A percentile compares a stretch with the other conserved stretches of the same genome.
Evolutionary conservation across 2,329 filamentous ascomycete genomes (phyloP).

Genomic region (Pseudogymnoascus sp.): DNA sequence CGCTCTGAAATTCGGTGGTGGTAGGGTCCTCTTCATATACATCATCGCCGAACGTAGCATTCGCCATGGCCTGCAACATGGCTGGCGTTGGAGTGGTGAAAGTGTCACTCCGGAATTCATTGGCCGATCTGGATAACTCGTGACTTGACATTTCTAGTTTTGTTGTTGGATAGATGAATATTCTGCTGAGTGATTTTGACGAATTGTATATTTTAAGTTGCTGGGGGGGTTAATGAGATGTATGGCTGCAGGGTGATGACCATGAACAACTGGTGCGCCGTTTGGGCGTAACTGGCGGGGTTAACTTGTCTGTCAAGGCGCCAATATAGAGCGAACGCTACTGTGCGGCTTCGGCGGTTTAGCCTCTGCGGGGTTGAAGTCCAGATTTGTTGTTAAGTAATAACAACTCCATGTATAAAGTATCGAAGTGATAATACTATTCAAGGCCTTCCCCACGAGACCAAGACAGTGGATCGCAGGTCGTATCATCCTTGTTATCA

Average conservation of each 20-base stretch:
- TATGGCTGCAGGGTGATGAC: background rate
- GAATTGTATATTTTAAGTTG: background rate
- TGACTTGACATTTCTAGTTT: background rate
- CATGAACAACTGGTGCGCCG: background rate
- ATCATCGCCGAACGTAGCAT: slow-evolving; percentile 72
- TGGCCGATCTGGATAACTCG: background rate
- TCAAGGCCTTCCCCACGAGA: background rate
- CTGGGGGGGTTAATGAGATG: background rate
- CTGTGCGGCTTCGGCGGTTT: background rate
- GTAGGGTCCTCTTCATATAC: slow-evolving; percentile 74
- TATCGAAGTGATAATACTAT: background rate
- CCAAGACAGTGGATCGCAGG: background rate
- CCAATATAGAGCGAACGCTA: background rate
- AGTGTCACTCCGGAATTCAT: slow-evolving; percentile 43
- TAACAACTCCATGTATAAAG: background rate
- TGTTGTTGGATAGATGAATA: background rate
- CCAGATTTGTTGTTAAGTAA: background rate
- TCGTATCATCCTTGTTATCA: background rate
- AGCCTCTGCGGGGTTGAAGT: background rate
- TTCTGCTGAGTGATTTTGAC: background rate
- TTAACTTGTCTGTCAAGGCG: background rate
- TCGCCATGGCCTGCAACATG: slow-evolving; percentile 74
- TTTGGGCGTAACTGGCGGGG: background rate
- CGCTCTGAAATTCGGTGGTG: slow-evolving; percentile 66
- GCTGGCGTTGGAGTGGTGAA: slow-evolving; percentile 69